phyloP scores from a whole-genome alignment of 371 early-diverging fungal genomes.

The Apophysomyces ossiformis region DNA sequence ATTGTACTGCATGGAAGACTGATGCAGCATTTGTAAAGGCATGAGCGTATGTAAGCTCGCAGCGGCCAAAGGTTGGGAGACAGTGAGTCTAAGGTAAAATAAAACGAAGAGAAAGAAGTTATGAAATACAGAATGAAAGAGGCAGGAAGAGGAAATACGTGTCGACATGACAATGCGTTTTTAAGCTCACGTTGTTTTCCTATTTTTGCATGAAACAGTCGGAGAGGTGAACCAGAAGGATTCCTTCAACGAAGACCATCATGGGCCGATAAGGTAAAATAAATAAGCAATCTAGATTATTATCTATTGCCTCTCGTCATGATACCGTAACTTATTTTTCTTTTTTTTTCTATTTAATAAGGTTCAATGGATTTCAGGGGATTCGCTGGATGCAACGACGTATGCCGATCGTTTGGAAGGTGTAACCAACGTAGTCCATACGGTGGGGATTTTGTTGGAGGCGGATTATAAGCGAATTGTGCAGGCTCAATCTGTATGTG shows the following conservation, averaged over 20 bases:
- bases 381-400: conserved; percentile 65
- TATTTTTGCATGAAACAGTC: conserved; percentile 31
- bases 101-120: no score
- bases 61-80: conserved; percentile 73
- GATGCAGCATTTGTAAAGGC: conserved; percentile 31
- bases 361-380: conserved; percentile 71
- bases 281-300: no score
- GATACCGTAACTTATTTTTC: not conserved
- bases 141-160: no score
- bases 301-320: no score
- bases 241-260: conserved; percentile 38
- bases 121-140: no score
- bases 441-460: conserved; percentile 76
- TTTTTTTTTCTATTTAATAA: conserved; percentile 9
- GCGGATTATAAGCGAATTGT: conserved; percentile 68
- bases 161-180: no score
- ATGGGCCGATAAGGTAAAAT: conserved; percentile 49
- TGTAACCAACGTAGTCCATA: conserved; percentile 72
- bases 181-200: not conserved
- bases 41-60: conserved; percentile 66
- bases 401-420: conserved; percentile 59
- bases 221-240: conserved; percentile 52
- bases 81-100: conserved; percentile 73
- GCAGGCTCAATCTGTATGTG: conserved; percentile 52
- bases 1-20: not conserved